Base-by-base conservation (phyloP, 768 basidiomycete species). In the Trametes villosa region DNA sequence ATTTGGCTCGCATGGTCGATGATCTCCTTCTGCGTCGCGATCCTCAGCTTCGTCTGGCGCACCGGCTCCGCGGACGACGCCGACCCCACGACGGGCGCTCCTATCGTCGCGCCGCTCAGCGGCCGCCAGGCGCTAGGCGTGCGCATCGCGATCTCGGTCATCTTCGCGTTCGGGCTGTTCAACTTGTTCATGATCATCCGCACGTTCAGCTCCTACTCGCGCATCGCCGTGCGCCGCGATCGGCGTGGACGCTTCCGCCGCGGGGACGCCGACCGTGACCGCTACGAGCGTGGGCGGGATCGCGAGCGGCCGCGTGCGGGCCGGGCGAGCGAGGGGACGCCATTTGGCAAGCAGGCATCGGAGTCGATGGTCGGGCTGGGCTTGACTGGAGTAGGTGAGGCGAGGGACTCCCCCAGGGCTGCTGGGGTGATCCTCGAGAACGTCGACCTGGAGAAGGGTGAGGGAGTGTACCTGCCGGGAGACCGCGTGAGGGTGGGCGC, bases 1-100 rank as follows among this genome's bases (percentile, higher is more conserved):
- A 73, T 89, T 11, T 91, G 87, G 85, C 81, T 90, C 57, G 81
- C 87, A 9, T 91, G 87, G 88, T 85, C 89, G 0, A 86, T 91
- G 81, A 76, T 89, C 5, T 77, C 84, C 53, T 90, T 90, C 71
- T 71, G 87, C 60, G 67, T 78, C 3, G 77, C 86, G 13, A 87
- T 91, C 65, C 76, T 89, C 31, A 79, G 85, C 8, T 91, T 83
- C 62, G 79, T 89, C 52, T 89, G 87, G 88, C 78, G 85, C 41
- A 81, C 81, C 0, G 88, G 86, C 17, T 79, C 83, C 1, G 38
- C 70, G 13, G 82, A 88, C 45, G 45, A 68, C 3, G 63, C 63
- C 9, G 76, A 77, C 2, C 62, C 68, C 38, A 13, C 66, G 57
- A 38, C 36, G 36, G 36, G 36, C 36, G 36, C 36, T 7, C 36